phyloP scores from a whole-genome alignment of 1,284 basidiomycete genomes.

The Ustilago xerochloae region DNA sequence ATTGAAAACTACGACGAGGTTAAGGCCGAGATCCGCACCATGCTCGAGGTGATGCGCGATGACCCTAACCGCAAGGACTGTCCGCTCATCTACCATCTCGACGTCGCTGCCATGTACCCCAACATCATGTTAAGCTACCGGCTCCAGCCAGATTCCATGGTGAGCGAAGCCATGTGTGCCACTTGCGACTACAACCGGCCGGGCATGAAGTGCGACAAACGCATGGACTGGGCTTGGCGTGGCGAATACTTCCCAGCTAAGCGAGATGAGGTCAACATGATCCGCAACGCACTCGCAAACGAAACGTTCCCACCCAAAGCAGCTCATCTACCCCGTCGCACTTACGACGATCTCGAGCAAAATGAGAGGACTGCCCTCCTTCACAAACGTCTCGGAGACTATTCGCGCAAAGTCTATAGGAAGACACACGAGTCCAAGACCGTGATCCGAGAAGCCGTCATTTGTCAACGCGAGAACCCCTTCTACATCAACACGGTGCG shows the following conservation, averaged over 20 bases:
- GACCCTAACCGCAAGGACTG: conserved; percentile 87
- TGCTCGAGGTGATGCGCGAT: conserved; percentile 90
- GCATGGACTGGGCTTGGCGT: conserved; percentile 98
- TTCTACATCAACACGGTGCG: conserved; percentile 99
- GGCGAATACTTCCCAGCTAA: conserved; percentile 99
- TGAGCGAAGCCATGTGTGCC: conserved; percentile 94
- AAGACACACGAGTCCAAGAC: conserved; percentile 99
- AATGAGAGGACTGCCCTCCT: conserved; percentile 90
- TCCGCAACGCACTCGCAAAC: conserved; percentile 93
- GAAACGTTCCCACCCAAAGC: conserved; percentile 88
- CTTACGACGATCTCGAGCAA: conserved; percentile 85
- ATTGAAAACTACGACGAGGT: conserved; percentile 97
- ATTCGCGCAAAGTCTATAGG: conserved; percentile 97
- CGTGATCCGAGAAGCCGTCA: conserved; percentile 91
- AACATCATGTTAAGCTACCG: conserved; percentile 99
- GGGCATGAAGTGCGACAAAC: conserved; percentile 91
- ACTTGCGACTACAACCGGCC: conserved; percentile 99
- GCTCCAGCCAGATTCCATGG: conserved; percentile 96
- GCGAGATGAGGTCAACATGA: conserved; percentile 99
- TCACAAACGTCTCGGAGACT: conserved; percentile 97
- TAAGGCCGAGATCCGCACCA: conserved; percentile 79
- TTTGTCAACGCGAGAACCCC: conserved; percentile 97
- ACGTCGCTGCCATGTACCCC: conserved; percentile 99
- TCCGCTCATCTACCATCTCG: conserved; percentile 97
- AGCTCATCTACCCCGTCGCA: conserved; percentile 79